Percentiles rank a stretch among this genome's conserved stretches.
Evolutionary conservation across 805 yeast genomes (phyloP).

Genomic region (Kazachstania viticola): DNA sequence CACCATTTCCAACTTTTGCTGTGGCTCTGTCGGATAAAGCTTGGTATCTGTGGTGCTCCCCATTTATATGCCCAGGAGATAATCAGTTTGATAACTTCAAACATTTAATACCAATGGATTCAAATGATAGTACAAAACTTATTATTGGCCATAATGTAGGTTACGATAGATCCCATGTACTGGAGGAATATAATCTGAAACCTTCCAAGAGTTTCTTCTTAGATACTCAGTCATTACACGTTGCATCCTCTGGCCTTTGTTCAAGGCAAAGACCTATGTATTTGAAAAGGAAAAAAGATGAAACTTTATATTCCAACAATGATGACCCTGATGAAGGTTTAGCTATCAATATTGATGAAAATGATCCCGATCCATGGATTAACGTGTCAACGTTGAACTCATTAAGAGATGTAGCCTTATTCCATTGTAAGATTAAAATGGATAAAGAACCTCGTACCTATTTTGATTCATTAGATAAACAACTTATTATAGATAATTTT

Average conservation of each 20-base stretch:
- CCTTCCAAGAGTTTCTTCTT: constrained; percentile 65
- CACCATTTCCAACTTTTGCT: constrained; percentile 70
- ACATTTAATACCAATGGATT: constrained; percentile 70
- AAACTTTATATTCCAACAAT: constrained; percentile 5
- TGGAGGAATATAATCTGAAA: constrained; percentile 67
- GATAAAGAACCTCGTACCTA: constrained; percentile 58
- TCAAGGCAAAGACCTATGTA: constrained; percentile 80
- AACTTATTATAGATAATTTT: constrained; percentile 44
- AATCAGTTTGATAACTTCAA: constrained; percentile 28
- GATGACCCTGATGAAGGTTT: constrained; percentile 3
- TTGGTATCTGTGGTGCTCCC: constrained; percentile 95
- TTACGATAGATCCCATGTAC: constrained; percentile 77
- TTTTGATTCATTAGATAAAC: constrained; percentile 45
- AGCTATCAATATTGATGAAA: constrained; percentile 6
- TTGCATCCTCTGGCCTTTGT: constrained; percentile 85
- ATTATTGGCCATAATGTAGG: constrained; percentile 86
- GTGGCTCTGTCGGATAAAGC: constrained; percentile 65
- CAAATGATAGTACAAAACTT: constrained; percentile 37
- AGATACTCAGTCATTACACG: constrained; percentile 89
- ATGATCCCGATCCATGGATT: constrained; percentile 70
- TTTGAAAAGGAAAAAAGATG: constrained; percentile 40
- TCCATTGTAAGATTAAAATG: constrained; percentile 60
- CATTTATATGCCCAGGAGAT: constrained; percentile 42
- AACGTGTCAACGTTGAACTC: constrained; percentile 66
- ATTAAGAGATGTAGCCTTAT: constrained; percentile 62